These are phyloP conservation scores for Exidia glandulosa DNA, from an alignment of 768 basidiomycete species.

Conservation along the genomic window DNA sequence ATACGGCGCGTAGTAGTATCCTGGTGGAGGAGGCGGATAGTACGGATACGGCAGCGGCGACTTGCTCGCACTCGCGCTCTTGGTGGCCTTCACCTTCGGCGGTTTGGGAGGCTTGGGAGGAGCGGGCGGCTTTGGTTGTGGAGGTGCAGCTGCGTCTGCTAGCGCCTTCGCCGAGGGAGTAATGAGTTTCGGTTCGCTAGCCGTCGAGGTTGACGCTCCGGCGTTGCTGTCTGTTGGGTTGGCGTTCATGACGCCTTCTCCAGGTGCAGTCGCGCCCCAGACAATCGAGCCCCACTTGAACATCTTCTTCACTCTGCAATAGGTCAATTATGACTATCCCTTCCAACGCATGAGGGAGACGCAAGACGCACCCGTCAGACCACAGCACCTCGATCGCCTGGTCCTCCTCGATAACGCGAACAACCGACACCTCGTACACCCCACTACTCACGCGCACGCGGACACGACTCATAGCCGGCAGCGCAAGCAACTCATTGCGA, in stretches of 20 bases:
- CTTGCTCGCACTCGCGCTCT: too few relatives aligned
- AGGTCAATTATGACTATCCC: background rate
- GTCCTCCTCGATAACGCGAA: constrained; percentile 58
- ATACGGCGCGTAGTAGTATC: background rate
- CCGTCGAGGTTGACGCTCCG: background rate
- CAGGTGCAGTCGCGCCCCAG: too few relatives aligned
- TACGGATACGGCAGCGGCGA: background rate
- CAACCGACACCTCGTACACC: constrained; percentile 74
- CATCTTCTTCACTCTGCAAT: constrained; percentile 44
- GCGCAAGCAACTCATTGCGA: constrained; percentile 52
- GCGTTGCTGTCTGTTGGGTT: background rate
- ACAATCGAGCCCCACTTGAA: constrained; percentile 78
- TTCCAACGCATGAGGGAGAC: background rate
- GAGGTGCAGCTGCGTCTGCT: background rate
- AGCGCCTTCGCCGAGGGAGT: background rate
- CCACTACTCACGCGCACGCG: constrained; percentile 78
- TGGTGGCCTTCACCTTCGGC: background rate
- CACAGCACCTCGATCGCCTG: constrained; percentile 71
- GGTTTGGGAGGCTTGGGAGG: background rate
- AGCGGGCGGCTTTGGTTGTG: background rate
- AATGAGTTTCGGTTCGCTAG: background rate
- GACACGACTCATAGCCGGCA: constrained; percentile 64
- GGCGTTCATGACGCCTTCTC: background rate
- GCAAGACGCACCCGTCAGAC: constrained; percentile 36
- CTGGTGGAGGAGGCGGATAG: background rate